These are phyloP conservation scores for Syzygium malaccense DNA, from an alignment of 441 rosid genomes.

Conservation along the genomic window DNA sequence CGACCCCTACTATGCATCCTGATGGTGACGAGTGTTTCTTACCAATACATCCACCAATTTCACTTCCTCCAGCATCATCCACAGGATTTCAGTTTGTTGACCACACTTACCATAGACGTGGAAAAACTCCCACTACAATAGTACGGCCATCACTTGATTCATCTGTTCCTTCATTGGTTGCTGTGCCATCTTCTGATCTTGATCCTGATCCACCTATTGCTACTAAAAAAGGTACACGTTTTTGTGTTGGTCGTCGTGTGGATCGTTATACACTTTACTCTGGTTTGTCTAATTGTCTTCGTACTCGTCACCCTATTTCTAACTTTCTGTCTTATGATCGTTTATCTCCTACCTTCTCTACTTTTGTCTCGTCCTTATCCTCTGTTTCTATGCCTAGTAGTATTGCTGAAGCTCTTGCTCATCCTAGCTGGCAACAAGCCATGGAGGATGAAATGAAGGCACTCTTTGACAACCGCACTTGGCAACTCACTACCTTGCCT, in stretches of 20 bases:
- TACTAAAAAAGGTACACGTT: not conserved
- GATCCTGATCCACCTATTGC: not conserved
- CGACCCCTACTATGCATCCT: not conserved
- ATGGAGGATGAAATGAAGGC: not conserved
- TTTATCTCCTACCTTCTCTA: not conserved
- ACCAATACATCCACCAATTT: not conserved
- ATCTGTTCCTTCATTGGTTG: not conserved
- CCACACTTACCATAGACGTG: not conserved
- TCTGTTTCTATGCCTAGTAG: rapidly evolving
- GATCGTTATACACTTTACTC: not conserved
- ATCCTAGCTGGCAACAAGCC: not conserved
- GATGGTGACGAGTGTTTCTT: not conserved
- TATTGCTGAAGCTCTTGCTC: not conserved
- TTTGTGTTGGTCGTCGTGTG: not conserved
- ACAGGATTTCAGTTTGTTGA: too few species aligned
- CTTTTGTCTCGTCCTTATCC: not conserved
- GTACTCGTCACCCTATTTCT: not conserved
- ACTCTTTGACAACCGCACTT: not conserved
- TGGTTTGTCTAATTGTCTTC: not conserved
- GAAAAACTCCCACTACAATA: not conserved
- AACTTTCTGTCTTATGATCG: not conserved
- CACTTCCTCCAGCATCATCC: not conserved
- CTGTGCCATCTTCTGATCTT: not conserved
- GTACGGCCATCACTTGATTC: not conserved
- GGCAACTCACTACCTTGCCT: not conserved